phyloP scores from a whole-genome alignment of 495 filamentous ascomycete species.

The Hypoxylon lenormandii region DNA sequence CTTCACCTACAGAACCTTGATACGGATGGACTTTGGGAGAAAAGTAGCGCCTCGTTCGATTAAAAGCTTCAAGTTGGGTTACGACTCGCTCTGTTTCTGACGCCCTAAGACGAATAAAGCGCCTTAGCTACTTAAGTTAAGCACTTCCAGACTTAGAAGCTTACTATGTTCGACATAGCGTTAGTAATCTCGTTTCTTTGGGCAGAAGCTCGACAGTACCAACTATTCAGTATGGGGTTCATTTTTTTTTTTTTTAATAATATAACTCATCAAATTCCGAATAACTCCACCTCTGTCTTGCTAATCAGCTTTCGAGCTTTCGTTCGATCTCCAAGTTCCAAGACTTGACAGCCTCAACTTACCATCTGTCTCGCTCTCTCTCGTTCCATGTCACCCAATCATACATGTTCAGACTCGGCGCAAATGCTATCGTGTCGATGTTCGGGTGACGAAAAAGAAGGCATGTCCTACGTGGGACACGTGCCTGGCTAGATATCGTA shows the following conservation, averaged over 20 bases:
- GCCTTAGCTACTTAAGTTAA: background rate
- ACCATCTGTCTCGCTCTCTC: background rate
- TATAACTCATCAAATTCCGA: slow-evolving; percentile 5
- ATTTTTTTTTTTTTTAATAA: background rate
- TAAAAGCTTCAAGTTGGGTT: background rate
- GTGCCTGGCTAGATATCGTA: slow-evolving; percentile 45
- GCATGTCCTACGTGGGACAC: slow-evolving; percentile 34
- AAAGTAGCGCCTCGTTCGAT: slow-evolving; percentile 17
- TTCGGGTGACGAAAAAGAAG: slow-evolving; percentile 43
- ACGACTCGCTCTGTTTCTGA: background rate
- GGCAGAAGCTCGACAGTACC: slow-evolving; percentile 7
- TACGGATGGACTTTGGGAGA: slow-evolving; percentile 16
- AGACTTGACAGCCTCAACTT: slow-evolving; percentile 29
- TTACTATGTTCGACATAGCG: slow-evolving; percentile 15
- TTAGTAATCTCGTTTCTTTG: slow-evolving; percentile 5
- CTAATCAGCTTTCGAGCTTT: slow-evolving; percentile 30
- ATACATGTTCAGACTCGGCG: slow-evolving; percentile 38
- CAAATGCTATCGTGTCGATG: slow-evolving; percentile 36
- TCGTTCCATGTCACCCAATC: slow-evolving; percentile 25
- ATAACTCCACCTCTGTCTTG: slow-evolving; percentile 31
- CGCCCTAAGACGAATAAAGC: background rate
- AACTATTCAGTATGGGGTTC: background rate
- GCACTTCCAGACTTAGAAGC: slow-evolving; percentile 1
- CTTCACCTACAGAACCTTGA: slow-evolving; percentile 31
- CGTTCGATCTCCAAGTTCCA: slow-evolving; percentile 38